Percentiles rank a stretch among this genome's conserved stretches.
Evolutionary conservation across 495 filamentous ascomycete species (phyloP).

Genomic region (Aspergillus incahuasiensis): DNA sequence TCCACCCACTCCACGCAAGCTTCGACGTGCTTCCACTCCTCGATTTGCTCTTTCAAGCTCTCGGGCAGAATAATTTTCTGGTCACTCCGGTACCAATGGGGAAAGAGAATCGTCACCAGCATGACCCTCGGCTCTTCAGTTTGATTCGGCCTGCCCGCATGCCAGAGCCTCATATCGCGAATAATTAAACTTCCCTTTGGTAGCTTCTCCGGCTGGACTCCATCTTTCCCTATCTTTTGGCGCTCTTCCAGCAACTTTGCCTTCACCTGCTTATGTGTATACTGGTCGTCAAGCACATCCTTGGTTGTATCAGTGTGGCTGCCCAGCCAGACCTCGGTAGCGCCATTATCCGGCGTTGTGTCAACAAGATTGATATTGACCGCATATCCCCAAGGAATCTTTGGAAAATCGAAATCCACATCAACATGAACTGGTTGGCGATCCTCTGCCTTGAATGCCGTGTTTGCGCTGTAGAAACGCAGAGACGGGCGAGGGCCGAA

Average conservation of each 20-base stretch:
- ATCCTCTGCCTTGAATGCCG: slow-evolving; percentile 36
- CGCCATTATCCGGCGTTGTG: slow-evolving; percentile 31
- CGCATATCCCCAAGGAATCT: slow-evolving; percentile 19
- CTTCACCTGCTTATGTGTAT: slow-evolving; percentile 18
- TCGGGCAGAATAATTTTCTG: slow-evolving; percentile 18
- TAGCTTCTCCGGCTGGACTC: slow-evolving; percentile 29
- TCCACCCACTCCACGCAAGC: slow-evolving; percentile 24
- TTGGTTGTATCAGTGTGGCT: slow-evolving; percentile 28
- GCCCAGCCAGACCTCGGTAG: slow-evolving; percentile 44
- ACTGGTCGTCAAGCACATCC: slow-evolving; percentile 10
- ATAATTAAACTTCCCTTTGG: slow-evolving; percentile 38
- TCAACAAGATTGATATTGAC: slow-evolving; percentile 24
- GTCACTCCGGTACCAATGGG: slow-evolving; percentile 26
- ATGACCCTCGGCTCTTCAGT: slow-evolving; percentile 40
- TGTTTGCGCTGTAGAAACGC: slow-evolving; percentile 51
- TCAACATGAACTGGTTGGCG: slow-evolving; percentile 54
- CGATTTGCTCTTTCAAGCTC: slow-evolving; percentile 16
- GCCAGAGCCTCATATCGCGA: slow-evolving; percentile 41
- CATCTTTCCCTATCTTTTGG: slow-evolving; percentile 11
- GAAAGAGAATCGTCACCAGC: slow-evolving; percentile 32
- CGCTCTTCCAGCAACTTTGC: slow-evolving; percentile 27
- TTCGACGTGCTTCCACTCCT: slow-evolving; percentile 13
- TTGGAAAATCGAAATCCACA: slow-evolving; percentile 49
- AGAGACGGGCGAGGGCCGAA: slow-evolving; percentile 45
- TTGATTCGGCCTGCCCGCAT: slow-evolving; percentile 42